Percentiles rank a stretch among this genome's conserved stretches.
Conservation (phyloP, 371 early-diverging fungal species). For the Rhizopus arrhizus region DNA sequence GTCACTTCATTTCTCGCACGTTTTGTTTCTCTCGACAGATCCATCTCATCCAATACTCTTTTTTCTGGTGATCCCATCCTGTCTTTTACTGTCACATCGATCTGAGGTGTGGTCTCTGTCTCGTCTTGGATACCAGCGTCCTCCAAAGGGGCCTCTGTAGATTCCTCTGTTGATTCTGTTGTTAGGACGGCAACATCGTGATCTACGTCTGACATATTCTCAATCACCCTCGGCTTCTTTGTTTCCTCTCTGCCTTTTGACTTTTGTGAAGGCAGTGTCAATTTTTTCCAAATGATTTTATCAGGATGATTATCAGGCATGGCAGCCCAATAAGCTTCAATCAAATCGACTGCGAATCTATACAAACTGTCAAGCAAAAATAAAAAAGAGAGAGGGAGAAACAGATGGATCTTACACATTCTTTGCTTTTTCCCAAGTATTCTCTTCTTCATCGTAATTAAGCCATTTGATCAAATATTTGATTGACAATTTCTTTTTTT, state of each 20-base stretch:
- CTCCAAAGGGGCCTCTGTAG: too few species aligned
- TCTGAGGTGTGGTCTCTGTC: too few species aligned
- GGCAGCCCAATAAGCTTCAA: slow-evolving; percentile 20
- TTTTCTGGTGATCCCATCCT: not conserved
- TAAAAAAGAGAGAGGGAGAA: not conserved
- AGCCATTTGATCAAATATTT: slow-evolving; percentile 48
- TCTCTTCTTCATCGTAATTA: slow-evolving; percentile 33
- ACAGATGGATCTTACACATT: slow-evolving; percentile 34
- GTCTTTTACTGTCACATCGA: too few species aligned
- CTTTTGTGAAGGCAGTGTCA: not conserved
- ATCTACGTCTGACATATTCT: not conserved
- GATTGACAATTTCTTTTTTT: slow-evolving; percentile 16
- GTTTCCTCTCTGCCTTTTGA: too few species aligned
- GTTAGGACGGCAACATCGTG: too few species aligned
- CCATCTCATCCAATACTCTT: not conserved
- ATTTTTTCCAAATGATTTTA: not conserved
- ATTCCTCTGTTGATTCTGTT: too few species aligned
- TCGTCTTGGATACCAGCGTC: too few species aligned
- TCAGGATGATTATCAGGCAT: slow-evolving; percentile 6
- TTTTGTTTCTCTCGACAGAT: too few species aligned
- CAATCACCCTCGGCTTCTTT: not conserved
- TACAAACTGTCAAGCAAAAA: not conserved
- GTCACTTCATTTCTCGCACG: too few species aligned
- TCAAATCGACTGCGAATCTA: slow-evolving; percentile 19
- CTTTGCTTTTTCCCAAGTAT: slow-evolving; percentile 48